Evolutionary conservation across 2,329 filamentous ascomycete genomes (phyloP).

Genomic region (Paecilomyces variotii): DNA sequence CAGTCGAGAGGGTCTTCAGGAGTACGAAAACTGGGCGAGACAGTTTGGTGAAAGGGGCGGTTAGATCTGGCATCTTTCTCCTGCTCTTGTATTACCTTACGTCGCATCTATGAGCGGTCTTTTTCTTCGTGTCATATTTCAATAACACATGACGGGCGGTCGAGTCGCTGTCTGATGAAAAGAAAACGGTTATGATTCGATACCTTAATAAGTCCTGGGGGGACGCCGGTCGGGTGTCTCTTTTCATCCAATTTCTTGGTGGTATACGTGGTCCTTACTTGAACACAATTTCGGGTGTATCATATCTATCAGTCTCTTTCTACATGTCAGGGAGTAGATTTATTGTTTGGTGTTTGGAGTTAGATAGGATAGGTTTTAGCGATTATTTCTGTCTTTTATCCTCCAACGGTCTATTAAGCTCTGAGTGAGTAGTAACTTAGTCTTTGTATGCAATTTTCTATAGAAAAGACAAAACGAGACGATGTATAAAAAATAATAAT

Average conservation of each 20-base stretch:
- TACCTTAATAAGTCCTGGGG: neutral
- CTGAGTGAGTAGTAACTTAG: too few species aligned
- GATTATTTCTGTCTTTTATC: too few species aligned
- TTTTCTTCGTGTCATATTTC: neutral
- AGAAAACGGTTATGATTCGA: neutral
- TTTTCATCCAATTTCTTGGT: neutral
- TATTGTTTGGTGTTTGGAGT: neutral
- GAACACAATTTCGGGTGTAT: neutral
- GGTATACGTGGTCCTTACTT: neutral
- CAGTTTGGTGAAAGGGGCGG: constrained; percentile 90
- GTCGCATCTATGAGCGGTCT: neutral
- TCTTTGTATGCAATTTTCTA: too few species aligned
- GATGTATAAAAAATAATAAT: too few species aligned
- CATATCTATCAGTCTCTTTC: neutral
- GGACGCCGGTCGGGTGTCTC: neutral
- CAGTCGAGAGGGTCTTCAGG: constrained; percentile 70
- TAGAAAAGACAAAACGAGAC: too few species aligned
- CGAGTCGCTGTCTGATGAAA: neutral
- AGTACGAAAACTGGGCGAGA: constrained; percentile 89
- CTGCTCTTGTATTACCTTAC: neutral
- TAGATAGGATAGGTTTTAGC: neutral
- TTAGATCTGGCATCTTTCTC: constrained; percentile 27
- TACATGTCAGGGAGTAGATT: neutral
- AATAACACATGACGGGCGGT: neutral
- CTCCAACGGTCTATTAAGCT: too few species aligned